Base-by-base conservation (phyloP, 2,329 filamentous ascomycete genomes). In the Paraphaeosphaeria sporulosa region DNA sequence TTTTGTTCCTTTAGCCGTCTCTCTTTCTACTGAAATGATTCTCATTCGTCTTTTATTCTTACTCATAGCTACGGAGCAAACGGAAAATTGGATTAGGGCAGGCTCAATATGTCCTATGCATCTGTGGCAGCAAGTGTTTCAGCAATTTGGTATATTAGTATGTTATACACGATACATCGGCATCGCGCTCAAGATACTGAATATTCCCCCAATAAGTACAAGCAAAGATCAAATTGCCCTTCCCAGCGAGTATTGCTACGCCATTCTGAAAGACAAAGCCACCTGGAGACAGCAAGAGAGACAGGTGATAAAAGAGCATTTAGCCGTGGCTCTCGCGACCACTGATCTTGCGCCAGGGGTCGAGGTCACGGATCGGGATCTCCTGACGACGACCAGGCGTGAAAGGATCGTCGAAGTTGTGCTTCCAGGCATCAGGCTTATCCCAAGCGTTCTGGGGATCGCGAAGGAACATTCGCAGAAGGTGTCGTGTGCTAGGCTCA, bases 271-370 rank as follows among this genome's bases (percentile, higher is more conserved):
- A 43, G 8, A 44, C n/a, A 46, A 54, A 54, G 36, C 51, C 43
- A 42, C 44, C 46, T 21, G 13, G 5, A 25, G 25, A 36, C 19
- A 46, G 15, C 12, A 30, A 53, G 27, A 38, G 42, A 58, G 21
- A 15, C 25, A 4, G 9, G 10, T 32, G 42, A 27, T 34, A 10
- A 27, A 13, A 23, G 40, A 23, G 30, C 4, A 27, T 42, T 57
- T 70, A 78, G 44, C 76, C 76, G 48, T 78, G 76, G 69, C 73
- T 75, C 61, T 78, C 74, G 30, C 72, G 71, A n/a, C 76, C 76
- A 55, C 73, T 77, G 59, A 77, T 77, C 58, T 71, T 68, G 58
- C 75, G 71, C 73, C 74, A 76, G 6, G 76, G 75, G 58, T 78
- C 74, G 27, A 59, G 68, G 56, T 78, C 76, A 4, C 72, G 52